A percentile compares a stretch with the other conserved stretches of the same genome.
phyloP scores from a whole-genome alignment of 495 filamentous ascomycete species.

The Entonaema liquescens region DNA sequence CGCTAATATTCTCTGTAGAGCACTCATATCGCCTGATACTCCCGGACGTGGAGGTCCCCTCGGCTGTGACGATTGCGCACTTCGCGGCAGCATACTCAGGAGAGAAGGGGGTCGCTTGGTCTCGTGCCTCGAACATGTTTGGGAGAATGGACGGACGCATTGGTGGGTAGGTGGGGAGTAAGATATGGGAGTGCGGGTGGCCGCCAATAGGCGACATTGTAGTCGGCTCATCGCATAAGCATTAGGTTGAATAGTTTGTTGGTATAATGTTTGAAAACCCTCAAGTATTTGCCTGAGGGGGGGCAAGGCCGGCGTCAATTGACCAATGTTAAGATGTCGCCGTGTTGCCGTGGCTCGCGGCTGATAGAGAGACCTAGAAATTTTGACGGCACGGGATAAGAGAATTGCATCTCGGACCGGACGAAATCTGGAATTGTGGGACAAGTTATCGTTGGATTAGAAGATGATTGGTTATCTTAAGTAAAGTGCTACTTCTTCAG shows the following conservation, averaged over 20 bases:
- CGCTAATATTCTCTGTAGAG: constrained; percentile 29
- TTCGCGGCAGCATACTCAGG: constrained; percentile 5
- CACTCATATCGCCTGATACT: neutral
- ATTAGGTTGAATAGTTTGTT: constrained; percentile 19
- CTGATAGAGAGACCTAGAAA: constrained; percentile 22
- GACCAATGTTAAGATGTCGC: constrained; percentile 1
- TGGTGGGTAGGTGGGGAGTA: constrained; percentile 40
- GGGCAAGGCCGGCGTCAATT: neutral
- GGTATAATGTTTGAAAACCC: neutral
- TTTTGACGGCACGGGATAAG: constrained; percentile 24
- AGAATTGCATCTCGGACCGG: constrained; percentile 25
- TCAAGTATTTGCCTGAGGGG: neutral
- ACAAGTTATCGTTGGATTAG: neutral
- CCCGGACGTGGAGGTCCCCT: constrained; percentile 7
- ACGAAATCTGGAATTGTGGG: constrained; percentile 23
- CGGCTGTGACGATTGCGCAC: neutral
- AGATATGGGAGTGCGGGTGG: constrained; percentile 45
- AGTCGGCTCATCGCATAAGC: constrained; percentile 55
- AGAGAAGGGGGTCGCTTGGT: neutral
- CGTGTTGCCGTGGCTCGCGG: constrained; percentile 5
- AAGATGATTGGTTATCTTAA: constrained; percentile 9
- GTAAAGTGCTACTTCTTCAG: constrained; percentile 2
- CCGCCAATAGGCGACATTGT: constrained; percentile 57
- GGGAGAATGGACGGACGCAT: constrained; percentile 56
- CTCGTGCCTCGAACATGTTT: constrained; percentile 36